Evolutionary conservation across 176 grass and related monocot genomes (phyloP), one percentile per base, ranked within the genome.

Genomic region (Oryza rufipogon): DNA sequence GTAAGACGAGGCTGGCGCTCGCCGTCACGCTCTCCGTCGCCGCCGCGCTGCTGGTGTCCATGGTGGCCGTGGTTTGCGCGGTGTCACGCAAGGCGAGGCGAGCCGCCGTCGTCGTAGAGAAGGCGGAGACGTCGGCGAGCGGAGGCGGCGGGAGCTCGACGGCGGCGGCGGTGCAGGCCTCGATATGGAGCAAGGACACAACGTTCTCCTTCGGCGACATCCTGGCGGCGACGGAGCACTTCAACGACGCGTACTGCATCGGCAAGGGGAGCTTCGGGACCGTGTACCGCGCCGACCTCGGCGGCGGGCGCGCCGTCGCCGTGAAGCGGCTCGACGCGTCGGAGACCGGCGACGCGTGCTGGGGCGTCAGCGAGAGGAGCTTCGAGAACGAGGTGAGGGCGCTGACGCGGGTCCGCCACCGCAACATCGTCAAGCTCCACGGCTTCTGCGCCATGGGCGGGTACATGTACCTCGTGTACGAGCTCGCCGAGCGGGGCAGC

Each of bases 221-320:
- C 60, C 63, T 91, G 70, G 88, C 86, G 48, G 90, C 92, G 49
- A 97, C 95, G 4, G 92, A 94, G 64, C 84, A 94, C 84, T 97
- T 97, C 86, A 88, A 86, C 71, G 82, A 92, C 61, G 46, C 83
- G 39, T 94, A 86, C 83, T 94, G 90, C 86, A 94, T 97, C 64
- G 95, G 95, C 28, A 91, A 77, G 76, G 95, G 95, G 5, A 83
- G 90, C 20, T 97, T 94, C 76, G 88, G 95, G 36, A 94, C 77
- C 70, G 92, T 97, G 33, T 97, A 92, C 86, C 93, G 81, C 0
- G 90, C 95, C 1, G 87, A 92, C 42, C 75, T 97, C 0, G 73
- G 81, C 3, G 22, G 60, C 20, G 88, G 86, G 9, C 71, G 84
- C 46, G 42, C 84, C 7, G 67, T 93, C 11, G 95, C 95, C 17